These are phyloP conservation scores for Pichia membranifaciens DNA, from an alignment of 805 yeast genomes.

Conservation along the genomic window DNA sequence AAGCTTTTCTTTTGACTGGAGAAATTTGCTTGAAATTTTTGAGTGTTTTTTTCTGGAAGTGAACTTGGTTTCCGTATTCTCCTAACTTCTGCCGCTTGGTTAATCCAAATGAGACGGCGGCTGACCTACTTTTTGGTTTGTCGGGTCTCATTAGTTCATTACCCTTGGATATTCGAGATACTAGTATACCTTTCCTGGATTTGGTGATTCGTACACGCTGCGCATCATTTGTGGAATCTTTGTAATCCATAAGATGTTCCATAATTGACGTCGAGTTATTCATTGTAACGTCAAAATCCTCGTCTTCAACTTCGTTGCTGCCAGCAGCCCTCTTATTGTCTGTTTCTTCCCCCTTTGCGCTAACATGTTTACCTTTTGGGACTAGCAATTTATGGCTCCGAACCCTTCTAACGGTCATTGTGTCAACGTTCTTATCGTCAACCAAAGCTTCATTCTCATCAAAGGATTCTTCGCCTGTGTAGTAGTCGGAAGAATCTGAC, in stretches of 20 bases:
- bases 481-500: background rate
- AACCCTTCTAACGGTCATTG: background rate
- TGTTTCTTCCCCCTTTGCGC: background rate
- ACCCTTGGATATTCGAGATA: background rate
- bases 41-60: background rate
- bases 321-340: background rate
- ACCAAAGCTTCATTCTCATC: background rate
- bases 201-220: background rate
- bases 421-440: background rate
- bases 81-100: background rate
- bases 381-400: background rate
- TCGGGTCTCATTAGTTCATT: background rate
- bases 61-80: background rate
- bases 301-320: background rate
- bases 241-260: conserved; percentile 4
- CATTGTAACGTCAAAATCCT: conserved; percentile 2
- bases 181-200: background rate
- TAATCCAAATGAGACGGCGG: too few species aligned
- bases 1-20: background rate
- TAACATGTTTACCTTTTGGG: background rate
- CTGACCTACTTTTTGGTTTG: too few species aligned
- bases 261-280: conserved; percentile 4
- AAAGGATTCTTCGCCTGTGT: background rate
- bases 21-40: background rate
- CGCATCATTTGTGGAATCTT: background rate